Evolutionary conservation across 2,329 filamentous ascomycete genomes (phyloP).

Genomic region (Botrytis cinerea): DNA sequence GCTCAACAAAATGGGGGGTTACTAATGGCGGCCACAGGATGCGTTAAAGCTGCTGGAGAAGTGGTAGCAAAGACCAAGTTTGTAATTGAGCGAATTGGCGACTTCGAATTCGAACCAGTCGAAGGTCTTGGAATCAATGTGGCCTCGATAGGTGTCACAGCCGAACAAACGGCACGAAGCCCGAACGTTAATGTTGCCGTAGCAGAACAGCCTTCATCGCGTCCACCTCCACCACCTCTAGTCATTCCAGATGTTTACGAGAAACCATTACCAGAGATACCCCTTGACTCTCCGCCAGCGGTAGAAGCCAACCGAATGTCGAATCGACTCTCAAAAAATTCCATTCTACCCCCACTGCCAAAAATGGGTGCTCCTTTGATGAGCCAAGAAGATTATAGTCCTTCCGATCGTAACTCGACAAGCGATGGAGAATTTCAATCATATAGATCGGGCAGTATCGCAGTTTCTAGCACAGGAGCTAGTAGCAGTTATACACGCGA

Average conservation of each 20-base stretch:
- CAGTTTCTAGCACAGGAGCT: constrained; percentile 75
- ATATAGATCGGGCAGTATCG: constrained; percentile 67
- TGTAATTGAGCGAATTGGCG: constrained; percentile 84
- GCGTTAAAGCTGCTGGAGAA: constrained; percentile 86
- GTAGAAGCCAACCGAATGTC: constrained; percentile 35
- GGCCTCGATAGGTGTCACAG: constrained; percentile 42
- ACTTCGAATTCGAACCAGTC: constrained; percentile 74
- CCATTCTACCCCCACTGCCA: constrained; percentile 58
- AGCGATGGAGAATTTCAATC: constrained; percentile 56
- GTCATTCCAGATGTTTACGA: constrained; percentile 53
- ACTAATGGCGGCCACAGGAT: constrained; percentile 77
- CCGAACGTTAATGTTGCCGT: constrained; percentile 30
- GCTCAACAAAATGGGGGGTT: constrained; percentile 76
- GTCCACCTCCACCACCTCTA: constrained; percentile 49
- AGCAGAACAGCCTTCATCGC: constrained; percentile 38
- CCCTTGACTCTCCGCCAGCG: constrained; percentile 45
- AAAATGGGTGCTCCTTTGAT: constrained; percentile 56
- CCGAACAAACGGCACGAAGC: constrained; percentile 27
- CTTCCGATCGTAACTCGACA: constrained; percentile 47
- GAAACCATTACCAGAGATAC: constrained; percentile 69
- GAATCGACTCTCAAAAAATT: constrained; percentile 48
- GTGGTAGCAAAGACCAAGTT: constrained; percentile 85
- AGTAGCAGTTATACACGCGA: constrained; percentile 77
- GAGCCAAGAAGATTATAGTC: constrained; percentile 51
- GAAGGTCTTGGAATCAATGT: constrained; percentile 56